Percentiles rank a stretch among this genome's conserved stretches.
These are phyloP conservation scores for Aschersonia sp. DNA, from an alignment of 2,329 filamentous ascomycete species.

Conservation along the genomic window DNA sequence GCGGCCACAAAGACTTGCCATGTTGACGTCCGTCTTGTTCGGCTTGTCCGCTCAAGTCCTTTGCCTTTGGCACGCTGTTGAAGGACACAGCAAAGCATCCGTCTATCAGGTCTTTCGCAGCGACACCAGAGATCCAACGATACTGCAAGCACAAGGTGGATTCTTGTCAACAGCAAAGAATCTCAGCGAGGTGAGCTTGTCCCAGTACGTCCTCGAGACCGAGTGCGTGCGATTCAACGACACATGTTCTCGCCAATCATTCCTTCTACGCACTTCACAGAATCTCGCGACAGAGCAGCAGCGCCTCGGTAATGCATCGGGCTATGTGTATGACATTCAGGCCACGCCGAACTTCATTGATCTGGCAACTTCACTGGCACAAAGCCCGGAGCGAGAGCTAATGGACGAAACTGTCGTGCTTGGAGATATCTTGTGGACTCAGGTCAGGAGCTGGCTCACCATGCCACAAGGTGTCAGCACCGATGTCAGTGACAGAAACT, in stretches of 20 bases:
- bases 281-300: not conserved
- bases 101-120: not conserved
- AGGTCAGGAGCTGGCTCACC: not conserved
- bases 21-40: too few species aligned
- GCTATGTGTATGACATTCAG: not conserved
- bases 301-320: not conserved
- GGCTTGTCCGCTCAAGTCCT: too few species aligned
- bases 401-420: not conserved
- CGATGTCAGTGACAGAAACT: not conserved
- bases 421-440: not conserved
- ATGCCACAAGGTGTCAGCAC: not conserved
- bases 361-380: not conserved
- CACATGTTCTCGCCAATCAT: not conserved
- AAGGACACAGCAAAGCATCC: too few species aligned
- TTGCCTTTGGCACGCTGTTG: too few species aligned
- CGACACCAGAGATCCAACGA: not conserved
- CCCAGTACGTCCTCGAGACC: not conserved
- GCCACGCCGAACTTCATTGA: not conserved
- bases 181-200: not conserved
- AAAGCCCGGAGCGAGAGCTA: not conserved
- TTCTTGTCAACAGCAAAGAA: not conserved
- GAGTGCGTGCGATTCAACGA: not conserved
- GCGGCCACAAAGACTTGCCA: too few species aligned
- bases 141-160: not conserved
- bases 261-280: not conserved